phyloP scores from a whole-genome alignment of 1,284 basidiomycete species.

The Mrakiaceae sp. region DNA sequence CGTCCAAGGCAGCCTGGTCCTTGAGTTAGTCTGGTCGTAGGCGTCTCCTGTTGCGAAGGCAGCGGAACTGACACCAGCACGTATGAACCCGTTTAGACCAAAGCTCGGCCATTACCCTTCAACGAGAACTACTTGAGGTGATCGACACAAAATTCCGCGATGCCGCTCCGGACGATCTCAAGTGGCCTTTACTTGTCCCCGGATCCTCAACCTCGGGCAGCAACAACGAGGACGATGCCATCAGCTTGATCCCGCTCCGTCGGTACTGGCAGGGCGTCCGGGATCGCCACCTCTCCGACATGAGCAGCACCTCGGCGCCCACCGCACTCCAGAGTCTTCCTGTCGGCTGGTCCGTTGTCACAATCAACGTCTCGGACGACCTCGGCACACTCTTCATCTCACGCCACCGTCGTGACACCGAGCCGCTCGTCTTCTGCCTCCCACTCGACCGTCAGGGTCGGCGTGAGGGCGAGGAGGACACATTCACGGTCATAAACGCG shows the following conservation, averaged over 20 bases:
- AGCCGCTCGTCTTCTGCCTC: conserved; percentile 72
- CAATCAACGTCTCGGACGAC: conserved; percentile 71
- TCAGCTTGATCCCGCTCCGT: background rate
- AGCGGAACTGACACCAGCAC: too few species aligned
- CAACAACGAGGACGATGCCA: conserved; percentile 31
- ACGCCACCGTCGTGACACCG: conserved; percentile 52
- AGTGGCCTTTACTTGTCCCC: conserved; percentile 49
- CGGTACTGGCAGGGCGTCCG: conserved; percentile 53
- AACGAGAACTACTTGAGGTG: conserved; percentile 48
- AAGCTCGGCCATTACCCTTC: conserved; percentile 60
- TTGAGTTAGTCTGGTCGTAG: conserved; percentile 45
- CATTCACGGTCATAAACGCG: conserved; percentile 65
- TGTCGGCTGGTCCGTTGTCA: conserved; percentile 70
- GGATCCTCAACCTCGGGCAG: conserved; percentile 26
- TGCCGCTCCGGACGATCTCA: conserved; percentile 44
- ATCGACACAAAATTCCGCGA: conserved; percentile 42
- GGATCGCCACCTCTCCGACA: conserved; percentile 39
- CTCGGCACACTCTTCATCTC: conserved; percentile 72
- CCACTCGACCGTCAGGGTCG: conserved; percentile 68
- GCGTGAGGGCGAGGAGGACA: conserved; percentile 59
- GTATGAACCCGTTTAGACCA: conserved; percentile 18
- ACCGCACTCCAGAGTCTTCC: conserved; percentile 46
- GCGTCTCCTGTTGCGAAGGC: too few species aligned
- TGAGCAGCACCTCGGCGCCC: conserved; percentile 28
- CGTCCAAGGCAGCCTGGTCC: conserved; percentile 49